Percentiles rank a stretch among this genome's conserved stretches.
phyloP scores from a whole-genome alignment of 2,329 filamentous ascomycete species.

The Aspergillus ochraceus region DNA sequence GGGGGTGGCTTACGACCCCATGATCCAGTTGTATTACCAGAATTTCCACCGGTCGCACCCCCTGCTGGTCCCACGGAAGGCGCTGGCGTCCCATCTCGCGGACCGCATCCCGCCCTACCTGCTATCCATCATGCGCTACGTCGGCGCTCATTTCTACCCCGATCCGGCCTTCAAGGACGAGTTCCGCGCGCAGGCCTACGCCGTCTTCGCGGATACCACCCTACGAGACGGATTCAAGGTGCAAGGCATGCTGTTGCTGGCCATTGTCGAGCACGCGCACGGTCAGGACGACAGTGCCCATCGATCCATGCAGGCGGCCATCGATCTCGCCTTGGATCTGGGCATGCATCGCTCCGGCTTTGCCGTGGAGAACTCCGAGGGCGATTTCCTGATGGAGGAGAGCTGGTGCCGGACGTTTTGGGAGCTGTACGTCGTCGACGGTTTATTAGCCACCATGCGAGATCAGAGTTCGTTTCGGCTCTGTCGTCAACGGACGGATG shows the following conservation, averaged over 20 bases:
- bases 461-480: slow-evolving; percentile 18
- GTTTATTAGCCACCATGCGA: slow-evolving; percentile 70
- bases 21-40: slow-evolving; percentile 51
- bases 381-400: slow-evolving; percentile 69
- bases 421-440: slow-evolving; percentile 73
- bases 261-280: slow-evolving; percentile 30
- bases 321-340: slow-evolving; percentile 68
- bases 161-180: slow-evolving; percentile 24
- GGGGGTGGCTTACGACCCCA: slow-evolving; percentile 21
- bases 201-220: slow-evolving; percentile 10
- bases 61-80: slow-evolving; percentile 48
- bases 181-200: slow-evolving; percentile 20
- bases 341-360: slow-evolving; percentile 69
- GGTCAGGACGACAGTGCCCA: slow-evolving; percentile 25
- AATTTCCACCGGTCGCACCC: slow-evolving; percentile 54
- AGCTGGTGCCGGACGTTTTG: slow-evolving; percentile 86
- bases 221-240: slow-evolving; percentile 31
- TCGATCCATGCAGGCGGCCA: slow-evolving; percentile 57
- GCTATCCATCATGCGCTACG: slow-evolving; percentile 49
- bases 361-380: slow-evolving; percentile 32
- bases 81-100: slow-evolving; percentile 22
- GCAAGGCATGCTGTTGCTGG: slow-evolving; percentile 32
- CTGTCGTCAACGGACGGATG: slow-evolving; percentile 55
- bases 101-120: slow-evolving; percentile 44
- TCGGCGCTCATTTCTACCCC: slow-evolving; percentile 52